Conservation (phyloP, 1,139 yeast genomes). For the Lodderomyces orthopsilosis region DNA sequence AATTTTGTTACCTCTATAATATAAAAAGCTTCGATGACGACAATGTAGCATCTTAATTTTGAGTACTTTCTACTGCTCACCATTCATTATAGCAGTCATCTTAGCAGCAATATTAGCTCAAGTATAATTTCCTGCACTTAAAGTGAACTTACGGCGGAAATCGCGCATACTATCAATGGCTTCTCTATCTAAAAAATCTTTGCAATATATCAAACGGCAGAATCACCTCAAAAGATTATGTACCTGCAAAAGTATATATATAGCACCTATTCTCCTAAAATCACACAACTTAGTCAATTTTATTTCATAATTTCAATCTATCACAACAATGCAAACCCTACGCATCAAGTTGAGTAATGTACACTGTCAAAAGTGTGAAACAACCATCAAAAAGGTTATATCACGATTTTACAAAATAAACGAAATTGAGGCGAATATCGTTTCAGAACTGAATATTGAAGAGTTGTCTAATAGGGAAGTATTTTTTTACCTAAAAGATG, state of each 20-base stretch:
- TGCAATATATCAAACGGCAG: neutral
- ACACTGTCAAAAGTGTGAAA: slow-evolving; percentile 53
- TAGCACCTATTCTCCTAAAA: neutral
- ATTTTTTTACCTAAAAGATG: slow-evolving; percentile 16
- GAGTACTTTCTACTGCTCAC: too few relatives aligned
- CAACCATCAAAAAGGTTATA: slow-evolving; percentile 23
- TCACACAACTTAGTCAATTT: neutral
- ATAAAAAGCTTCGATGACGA: too few relatives aligned
- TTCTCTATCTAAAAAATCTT: too few relatives aligned
- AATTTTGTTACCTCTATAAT: too few relatives aligned
- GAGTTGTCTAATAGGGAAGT: slow-evolving; percentile 10
- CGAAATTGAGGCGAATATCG: slow-evolving; percentile 21
- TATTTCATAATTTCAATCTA: too few relatives aligned
- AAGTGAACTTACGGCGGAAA: neutral
- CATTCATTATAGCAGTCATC: too few relatives aligned
- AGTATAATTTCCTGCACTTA: neutral
- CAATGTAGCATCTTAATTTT: too few relatives aligned
- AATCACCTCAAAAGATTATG: neutral
- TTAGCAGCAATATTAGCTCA: neutral
- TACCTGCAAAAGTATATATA: neutral
- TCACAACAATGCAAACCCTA: slow-evolving; percentile 27
- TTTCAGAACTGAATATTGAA: slow-evolving; percentile 17
- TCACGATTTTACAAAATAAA: slow-evolving; percentile 16
- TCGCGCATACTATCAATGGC: too few relatives aligned
- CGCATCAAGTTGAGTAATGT: slow-evolving; percentile 38